These are phyloP conservation scores for Fusarium torulosum DNA, from an alignment of 2,329 filamentous ascomycete genomes.

Conservation along the genomic window DNA sequence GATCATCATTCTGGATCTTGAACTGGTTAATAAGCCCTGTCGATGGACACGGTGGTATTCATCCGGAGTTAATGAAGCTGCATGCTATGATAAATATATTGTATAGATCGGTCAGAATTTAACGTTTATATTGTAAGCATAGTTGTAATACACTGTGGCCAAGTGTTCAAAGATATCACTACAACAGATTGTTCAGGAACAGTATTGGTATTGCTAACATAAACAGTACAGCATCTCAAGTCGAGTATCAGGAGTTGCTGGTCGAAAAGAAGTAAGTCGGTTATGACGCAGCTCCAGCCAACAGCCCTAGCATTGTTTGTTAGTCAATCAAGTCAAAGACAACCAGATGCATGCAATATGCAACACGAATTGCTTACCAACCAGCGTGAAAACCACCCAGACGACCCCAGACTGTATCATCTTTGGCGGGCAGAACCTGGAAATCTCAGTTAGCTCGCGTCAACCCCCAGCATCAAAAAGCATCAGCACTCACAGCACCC, in stretches of 20 bases:
- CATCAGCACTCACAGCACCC: constrained; percentile 28
- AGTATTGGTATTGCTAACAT: not conserved
- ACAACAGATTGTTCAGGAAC: not conserved
- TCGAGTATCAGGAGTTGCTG: not conserved
- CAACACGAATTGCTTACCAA: not conserved
- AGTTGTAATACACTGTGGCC: not conserved
- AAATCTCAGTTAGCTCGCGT: not conserved
- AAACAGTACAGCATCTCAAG: too few relatives aligned
- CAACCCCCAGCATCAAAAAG: not conserved
- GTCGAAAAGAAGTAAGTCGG: not conserved
- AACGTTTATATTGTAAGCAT: not conserved
- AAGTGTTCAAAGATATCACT: not conserved
- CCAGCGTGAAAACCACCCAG: not conserved
- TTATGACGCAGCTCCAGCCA: constrained; percentile 6
- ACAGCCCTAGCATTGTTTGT: not conserved
- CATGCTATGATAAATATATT: too few relatives aligned
- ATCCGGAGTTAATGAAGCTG: not conserved
- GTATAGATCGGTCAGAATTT: not conserved
- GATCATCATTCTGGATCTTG: not conserved
- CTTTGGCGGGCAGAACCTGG: constrained; percentile 1
- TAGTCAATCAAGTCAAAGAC: not conserved
- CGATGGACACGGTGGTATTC: not conserved
- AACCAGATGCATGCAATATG: not conserved
- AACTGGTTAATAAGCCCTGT: not conserved
- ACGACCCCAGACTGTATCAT: constrained; percentile 1